phyloP scores from a whole-genome alignment of 2,329 filamentous ascomycete species.

The Aplosporella prunicola region DNA sequence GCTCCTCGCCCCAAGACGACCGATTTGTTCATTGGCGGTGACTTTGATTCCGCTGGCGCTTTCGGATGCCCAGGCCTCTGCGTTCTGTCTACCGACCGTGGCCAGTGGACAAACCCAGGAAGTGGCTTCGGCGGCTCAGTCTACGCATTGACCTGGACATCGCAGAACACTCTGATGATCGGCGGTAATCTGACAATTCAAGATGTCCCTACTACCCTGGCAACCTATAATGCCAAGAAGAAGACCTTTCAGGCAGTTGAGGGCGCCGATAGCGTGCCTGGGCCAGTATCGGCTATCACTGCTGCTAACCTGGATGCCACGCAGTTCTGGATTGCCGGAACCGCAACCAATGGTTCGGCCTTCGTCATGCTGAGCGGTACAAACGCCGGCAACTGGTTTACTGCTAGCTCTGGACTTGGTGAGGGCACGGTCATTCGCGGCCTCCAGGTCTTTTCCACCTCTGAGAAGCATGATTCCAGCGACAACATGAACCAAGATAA shows the following conservation, averaged over 20 bases:
- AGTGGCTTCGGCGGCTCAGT: constrained; percentile 62
- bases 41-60: constrained; percentile 73
- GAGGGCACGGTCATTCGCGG: constrained; percentile 61
- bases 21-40: constrained; percentile 78
- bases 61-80: constrained; percentile 78
- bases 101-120: constrained; percentile 74
- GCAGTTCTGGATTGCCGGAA: constrained; percentile 76
- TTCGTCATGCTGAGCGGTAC: constrained; percentile 66
- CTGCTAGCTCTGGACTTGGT: constrained; percentile 54
- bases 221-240: constrained; percentile 59
- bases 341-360: constrained; percentile 54
- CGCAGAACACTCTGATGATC: constrained; percentile 60
- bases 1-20: constrained; percentile 58
- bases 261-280: constrained; percentile 59
- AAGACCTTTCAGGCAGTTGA: constrained; percentile 57
- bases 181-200: constrained; percentile 67
- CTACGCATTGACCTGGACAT: constrained; percentile 65
- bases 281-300: constrained; percentile 67
- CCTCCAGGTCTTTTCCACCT: constrained; percentile 71
- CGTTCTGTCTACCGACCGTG: constrained; percentile 58
- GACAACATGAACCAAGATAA: constrained; percentile 57
- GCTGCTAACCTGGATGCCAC: constrained; percentile 62
- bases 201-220: constrained; percentile 56
- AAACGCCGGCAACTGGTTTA: constrained; percentile 61
- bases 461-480: constrained; percentile 54